Evolutionary conservation across 2,329 filamentous ascomycete genomes (phyloP).

Genomic region (Paecilomyces sp.): DNA sequence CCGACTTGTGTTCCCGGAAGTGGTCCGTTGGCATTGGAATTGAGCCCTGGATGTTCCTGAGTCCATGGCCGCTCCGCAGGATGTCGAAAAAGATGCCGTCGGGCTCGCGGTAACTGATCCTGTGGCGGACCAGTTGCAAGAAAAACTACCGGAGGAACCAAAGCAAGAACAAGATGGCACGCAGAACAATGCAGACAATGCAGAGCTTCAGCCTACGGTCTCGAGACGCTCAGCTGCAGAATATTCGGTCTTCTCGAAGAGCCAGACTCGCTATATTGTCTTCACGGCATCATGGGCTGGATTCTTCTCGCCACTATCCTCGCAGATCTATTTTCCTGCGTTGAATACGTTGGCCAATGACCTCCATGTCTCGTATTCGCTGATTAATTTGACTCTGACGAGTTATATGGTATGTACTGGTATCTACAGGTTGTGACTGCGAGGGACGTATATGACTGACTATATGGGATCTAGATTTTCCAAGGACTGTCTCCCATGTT

Average conservation of each 20-base stretch:
- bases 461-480: slow-evolving; percentile 34
- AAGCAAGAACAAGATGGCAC: not conserved
- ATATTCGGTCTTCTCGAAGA: slow-evolving; percentile 14
- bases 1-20: not conserved
- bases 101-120: not conserved
- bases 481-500: slow-evolving; percentile 49
- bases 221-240: slow-evolving; percentile 1
- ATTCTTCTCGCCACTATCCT: slow-evolving; percentile 39
- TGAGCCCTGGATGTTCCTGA: not conserved
- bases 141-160: not conserved
- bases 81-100: not conserved
- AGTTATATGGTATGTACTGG: slow-evolving; percentile 45
- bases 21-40: not conserved
- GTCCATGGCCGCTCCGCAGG: not conserved
- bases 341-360: slow-evolving; percentile 27
- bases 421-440: slow-evolving; percentile 18
- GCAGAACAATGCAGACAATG: not conserved
- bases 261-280: slow-evolving; percentile 13
- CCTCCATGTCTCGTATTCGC: slow-evolving; percentile 16
- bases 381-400: slow-evolving; percentile 10
- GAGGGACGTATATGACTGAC: slow-evolving; percentile 33
- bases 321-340: slow-evolving; percentile 39
- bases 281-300: slow-evolving; percentile 12
- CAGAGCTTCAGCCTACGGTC: not conserved
- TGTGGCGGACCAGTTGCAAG: not conserved